A percentile compares a stretch with the other conserved stretches of the same genome.
These are phyloP conservation scores for Solanum pennellii DNA, from an alignment of 257 asterid genomes.

Conservation along the genomic window DNA sequence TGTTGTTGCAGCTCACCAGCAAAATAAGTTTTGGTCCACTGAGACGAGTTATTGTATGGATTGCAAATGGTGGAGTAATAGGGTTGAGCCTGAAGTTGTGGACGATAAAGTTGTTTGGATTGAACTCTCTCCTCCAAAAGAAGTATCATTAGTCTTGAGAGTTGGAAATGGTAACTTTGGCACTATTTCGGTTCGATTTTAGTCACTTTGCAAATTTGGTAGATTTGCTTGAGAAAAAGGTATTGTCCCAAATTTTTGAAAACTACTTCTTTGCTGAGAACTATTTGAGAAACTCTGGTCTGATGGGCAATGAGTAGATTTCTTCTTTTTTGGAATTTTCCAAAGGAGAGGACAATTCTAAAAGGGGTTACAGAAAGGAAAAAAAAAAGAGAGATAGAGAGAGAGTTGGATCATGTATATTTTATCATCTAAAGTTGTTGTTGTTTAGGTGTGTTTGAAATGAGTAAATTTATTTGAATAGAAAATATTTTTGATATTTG, in stretches of 20 bases:
- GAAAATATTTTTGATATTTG: no score
- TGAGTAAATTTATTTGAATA: no score
- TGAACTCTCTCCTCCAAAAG: not conserved
- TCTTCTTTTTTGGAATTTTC: no score
- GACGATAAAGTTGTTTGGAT: not conserved
- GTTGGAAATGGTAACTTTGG: not conserved
- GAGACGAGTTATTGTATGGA: not conserved
- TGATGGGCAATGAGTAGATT: not conserved
- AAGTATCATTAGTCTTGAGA: no score
- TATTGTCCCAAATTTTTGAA: not conserved
- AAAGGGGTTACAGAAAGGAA: no score
- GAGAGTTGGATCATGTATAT: not conserved
- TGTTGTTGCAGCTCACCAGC: not conserved
- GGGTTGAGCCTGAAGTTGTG: not conserved
- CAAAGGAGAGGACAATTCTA: no score
- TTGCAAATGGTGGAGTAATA: not conserved
- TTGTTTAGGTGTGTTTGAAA: not conserved
- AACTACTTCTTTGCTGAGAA: not conserved
- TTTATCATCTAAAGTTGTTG: no score
- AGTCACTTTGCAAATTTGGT: not conserved
- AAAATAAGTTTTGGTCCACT: not conserved
- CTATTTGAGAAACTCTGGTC: not conserved
- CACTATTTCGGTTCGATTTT: not conserved
- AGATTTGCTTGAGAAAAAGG: not conserved
- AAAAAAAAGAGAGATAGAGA: no score